Evolutionary conservation across 176 grass and related monocot species (phyloP), one percentile per base, ranked within the genome.

Genomic region (Zea luxurians): DNA sequence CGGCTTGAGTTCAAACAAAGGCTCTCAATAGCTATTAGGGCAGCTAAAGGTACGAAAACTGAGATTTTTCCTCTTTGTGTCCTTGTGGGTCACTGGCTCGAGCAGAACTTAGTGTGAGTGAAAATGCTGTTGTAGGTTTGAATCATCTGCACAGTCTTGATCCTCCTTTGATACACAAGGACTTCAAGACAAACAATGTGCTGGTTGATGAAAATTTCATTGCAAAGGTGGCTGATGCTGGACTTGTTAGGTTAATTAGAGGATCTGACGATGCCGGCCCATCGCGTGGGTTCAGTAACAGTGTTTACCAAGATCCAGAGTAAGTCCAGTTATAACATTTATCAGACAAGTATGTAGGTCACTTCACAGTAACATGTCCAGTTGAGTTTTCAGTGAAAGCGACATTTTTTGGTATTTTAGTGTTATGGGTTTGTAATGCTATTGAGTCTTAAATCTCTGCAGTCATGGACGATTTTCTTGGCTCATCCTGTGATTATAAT

Each of bases 121-220:
- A 61, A 80, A 40, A 76, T 66, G n/a, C 18, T 78, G 12, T 50
- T 87, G 57, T 84, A 97, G 94, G 94, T 72, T 82, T 97, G 41
- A 59, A 81, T 45, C 82, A 93, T 86, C 71, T 97, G 73, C 94
- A 97, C 62, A 79, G 82, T 80, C 49, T 88, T 55, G 75, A 82
- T 53, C 82, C 91, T 88, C 94, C 89, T 45, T 58, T 97, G 76
- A 76, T 97, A 37, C 94, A 97, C 85, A 88, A 86, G 41, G 63
- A 89, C 48, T 97, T 97, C 86, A 97, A 97, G 82, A 90, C 89
- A 47, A 97, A 70, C 43, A 97, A 97, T 74, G 91, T 97, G 5
- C 83, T 97, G 84, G 94, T 97, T 11, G 94, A 97, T 62, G 94
- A 97, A 66, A 97, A 93, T 82, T 97, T 91, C 71, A 97, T 93